Evolutionary conservation across 441 rosid genomes (phyloP).

Genomic region (Erodium trifolium): DNA sequence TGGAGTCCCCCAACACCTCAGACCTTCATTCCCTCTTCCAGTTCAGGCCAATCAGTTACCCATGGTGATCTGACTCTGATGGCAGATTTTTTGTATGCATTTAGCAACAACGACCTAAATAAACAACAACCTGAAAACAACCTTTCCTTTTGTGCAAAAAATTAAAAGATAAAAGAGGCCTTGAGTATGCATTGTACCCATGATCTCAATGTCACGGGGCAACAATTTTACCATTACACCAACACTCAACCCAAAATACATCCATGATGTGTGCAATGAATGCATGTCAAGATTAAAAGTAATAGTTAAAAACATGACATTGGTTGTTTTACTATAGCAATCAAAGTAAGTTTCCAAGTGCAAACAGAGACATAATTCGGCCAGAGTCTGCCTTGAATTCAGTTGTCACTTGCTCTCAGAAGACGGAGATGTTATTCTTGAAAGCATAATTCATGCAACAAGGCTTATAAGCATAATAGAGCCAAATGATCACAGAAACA

Average conservation of each 20-base stretch:
- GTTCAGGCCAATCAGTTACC: background rate
- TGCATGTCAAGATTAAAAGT: background rate
- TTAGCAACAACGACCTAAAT: background rate
- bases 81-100: background rate
- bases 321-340: background rate
- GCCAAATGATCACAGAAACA: background rate
- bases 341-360: background rate
- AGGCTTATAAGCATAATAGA: background rate
- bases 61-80: background rate
- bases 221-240: background rate
- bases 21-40: background rate
- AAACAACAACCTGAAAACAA: background rate
- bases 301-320: background rate
- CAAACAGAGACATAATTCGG: background rate
- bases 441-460: background rate
- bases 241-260: background rate
- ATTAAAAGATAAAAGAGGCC: background rate
- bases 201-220: background rate
- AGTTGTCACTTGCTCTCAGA: background rate
- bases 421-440: background rate
- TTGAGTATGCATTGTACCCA: background rate
- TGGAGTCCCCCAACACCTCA: background rate
- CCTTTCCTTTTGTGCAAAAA: background rate
- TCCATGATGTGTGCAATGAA: background rate
- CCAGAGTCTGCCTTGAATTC: background rate